A percentile compares a stretch with the other conserved stretches of the same genome.
phyloP scores from a whole-genome alignment of 441 rosid species.

The Aleurites moluccanus region DNA sequence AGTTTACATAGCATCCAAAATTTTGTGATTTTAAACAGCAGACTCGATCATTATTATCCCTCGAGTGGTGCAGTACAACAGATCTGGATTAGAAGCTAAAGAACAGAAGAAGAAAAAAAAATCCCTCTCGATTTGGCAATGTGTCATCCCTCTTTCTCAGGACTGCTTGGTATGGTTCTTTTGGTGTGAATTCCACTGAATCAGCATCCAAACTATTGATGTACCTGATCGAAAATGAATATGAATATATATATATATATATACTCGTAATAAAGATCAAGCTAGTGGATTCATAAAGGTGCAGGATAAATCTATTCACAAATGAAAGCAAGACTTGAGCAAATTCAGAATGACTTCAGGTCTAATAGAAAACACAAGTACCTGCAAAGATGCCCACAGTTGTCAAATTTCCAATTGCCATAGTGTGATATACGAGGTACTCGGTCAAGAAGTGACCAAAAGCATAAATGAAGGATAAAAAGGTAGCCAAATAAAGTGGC shows the following conservation, averaged over 20 bases:
- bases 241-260: too few species aligned
- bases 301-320: background rate
- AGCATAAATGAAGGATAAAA: slow-evolving; percentile 82
- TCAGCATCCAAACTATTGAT: slow-evolving; percentile 82
- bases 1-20: background rate
- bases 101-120: background rate
- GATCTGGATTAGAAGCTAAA: background rate
- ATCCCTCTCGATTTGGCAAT: background rate
- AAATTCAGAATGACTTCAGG: background rate
- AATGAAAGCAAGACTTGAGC: background rate
- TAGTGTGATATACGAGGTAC: slow-evolving; percentile 68
- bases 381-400: slow-evolving; percentile 86
- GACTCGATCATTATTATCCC: background rate
- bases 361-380: slow-evolving; percentile 17
- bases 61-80: background rate
- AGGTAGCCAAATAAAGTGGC: slow-evolving; percentile 77
- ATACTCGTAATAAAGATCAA: background rate
- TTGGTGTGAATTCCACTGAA: slow-evolving; percentile 70
- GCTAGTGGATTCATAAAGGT: background rate
- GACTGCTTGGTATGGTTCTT: slow-evolving; percentile 36
- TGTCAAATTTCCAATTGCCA: slow-evolving; percentile 69
- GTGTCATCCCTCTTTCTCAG: slow-evolving; percentile 24
- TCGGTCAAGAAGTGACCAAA: slow-evolving; percentile 86
- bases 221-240: slow-evolving; percentile 47
- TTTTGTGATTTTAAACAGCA: background rate